phyloP scores from a whole-genome alignment of 106 monocot species.

The Dioscorea dumetorum region DNA sequence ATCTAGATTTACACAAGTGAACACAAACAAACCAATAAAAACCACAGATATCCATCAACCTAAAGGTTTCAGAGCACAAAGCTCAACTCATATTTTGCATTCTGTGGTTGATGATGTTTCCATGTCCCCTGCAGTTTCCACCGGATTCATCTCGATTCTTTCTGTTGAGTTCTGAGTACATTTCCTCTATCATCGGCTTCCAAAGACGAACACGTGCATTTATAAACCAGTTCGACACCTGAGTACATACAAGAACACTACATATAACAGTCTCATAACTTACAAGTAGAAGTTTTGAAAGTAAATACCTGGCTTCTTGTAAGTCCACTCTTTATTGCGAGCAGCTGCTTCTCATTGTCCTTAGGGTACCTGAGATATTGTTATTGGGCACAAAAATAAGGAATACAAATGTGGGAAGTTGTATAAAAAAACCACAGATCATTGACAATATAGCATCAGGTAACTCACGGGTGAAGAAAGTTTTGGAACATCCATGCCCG shows the following conservation, averaged over 20 bases:
- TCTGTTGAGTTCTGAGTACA: conserved; percentile 55
- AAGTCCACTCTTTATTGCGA: conserved; percentile 68
- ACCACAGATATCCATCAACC: no score
- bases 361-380: conserved; percentile 63
- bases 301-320: conserved; percentile 71
- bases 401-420: no score
- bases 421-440: no score
- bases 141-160: conserved; percentile 25
- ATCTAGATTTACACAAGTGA: no score
- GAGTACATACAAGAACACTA: neutral
- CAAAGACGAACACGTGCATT: conserved; percentile 81
- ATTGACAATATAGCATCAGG: no score
- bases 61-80: neutral
- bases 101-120: conserved; percentile 10
- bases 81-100: conserved; percentile 18
- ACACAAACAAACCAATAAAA: no score
- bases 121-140: conserved; percentile 14
- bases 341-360: conserved; percentile 79
- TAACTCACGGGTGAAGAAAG: conserved; percentile 73
- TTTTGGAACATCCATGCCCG: conserved; percentile 85
- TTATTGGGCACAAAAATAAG: neutral
- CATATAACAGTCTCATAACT: no score
- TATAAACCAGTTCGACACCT: conserved; percentile 87
- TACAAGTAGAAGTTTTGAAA: no score
- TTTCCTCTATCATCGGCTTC: conserved; percentile 87